phyloP scores from a whole-genome alignment of 108 stramenopile species.

The Skeletonema menzelii region DNA sequence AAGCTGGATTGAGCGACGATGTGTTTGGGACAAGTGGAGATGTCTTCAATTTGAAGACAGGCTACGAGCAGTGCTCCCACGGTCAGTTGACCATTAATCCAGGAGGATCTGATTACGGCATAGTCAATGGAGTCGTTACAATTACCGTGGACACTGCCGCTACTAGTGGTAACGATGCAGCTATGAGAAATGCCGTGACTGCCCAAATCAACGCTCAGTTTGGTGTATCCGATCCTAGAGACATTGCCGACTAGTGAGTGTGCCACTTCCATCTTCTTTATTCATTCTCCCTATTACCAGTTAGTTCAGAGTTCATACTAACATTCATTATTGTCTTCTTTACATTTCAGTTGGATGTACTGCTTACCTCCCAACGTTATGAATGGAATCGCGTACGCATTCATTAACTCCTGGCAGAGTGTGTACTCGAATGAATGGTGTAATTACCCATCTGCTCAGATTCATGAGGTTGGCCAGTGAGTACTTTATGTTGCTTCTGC shows the following conservation, averaged over 20 bases:
- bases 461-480: conserved; percentile 47
- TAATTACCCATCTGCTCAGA: conserved; percentile 13
- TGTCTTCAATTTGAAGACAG: conserved; percentile 16
- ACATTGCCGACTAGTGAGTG: neutral
- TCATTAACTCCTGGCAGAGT: conserved; percentile 41
- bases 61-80: conserved; percentile 39
- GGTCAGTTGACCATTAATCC: conserved; percentile 25
- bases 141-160: neutral
- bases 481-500: no score
- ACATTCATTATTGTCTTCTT: conserved; percentile 4
- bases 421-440: conserved; percentile 63
- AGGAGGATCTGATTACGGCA: neutral
- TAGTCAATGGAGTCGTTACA: neutral
- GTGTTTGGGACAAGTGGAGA: conserved; percentile 7
- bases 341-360: conserved; percentile 27
- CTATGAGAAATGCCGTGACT: conserved; percentile 11
- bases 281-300: no score
- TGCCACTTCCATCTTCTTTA: neutral
- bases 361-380: conserved; percentile 48
- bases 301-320: neutral
- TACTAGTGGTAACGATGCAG: neutral
- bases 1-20: neutral
- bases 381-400: conserved; percentile 44
- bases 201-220: conserved; percentile 8
- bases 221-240: conserved; percentile 4